phyloP scores from a whole-genome alignment of 129 eudicot species.

The Pittosporum tobira region DNA sequence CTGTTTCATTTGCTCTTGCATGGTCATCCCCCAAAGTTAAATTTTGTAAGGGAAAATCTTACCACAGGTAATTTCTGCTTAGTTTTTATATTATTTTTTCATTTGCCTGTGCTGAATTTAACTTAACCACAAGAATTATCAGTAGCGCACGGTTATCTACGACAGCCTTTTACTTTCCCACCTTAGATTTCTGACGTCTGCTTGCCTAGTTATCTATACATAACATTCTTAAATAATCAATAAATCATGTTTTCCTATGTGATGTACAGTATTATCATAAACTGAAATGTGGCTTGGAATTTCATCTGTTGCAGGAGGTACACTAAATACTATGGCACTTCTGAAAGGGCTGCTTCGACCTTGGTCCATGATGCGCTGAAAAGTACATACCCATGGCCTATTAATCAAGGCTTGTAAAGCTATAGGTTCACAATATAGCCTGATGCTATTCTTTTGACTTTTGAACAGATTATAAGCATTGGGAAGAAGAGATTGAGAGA shows the following conservation, averaged over 20 bases:
- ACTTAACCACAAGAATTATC: too few species aligned
- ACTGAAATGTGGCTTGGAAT: background rate
- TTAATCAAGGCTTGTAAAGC: background rate
- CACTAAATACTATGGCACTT: constrained; percentile 83
- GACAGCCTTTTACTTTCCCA: too few species aligned
- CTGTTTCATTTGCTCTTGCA: constrained; percentile 79
- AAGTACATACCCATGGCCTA: constrained; percentile 31
- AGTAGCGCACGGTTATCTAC: too few species aligned
- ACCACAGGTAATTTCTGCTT: constrained; percentile 49
- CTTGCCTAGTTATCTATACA: too few species aligned
- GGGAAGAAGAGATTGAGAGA: constrained; percentile 95
- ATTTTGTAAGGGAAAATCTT: constrained; percentile 83
- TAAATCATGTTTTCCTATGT: background rate
- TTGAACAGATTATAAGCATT: constrained; percentile 61
- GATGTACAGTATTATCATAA: background rate
- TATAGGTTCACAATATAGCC: background rate
- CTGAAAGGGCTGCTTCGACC: constrained; percentile 65
- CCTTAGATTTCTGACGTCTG: too few species aligned
- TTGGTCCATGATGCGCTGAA: constrained; percentile 85
- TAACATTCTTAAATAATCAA: too few species aligned
- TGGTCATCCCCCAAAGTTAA: constrained; percentile 95
- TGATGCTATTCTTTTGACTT: background rate
- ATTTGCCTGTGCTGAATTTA: too few species aligned
- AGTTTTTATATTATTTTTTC: too few species aligned
- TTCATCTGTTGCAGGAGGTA: constrained; percentile 51